Evolutionary conservation across 495 filamentous ascomycete genomes (phyloP).

Genomic region (Penicillium egyptiacum): DNA sequence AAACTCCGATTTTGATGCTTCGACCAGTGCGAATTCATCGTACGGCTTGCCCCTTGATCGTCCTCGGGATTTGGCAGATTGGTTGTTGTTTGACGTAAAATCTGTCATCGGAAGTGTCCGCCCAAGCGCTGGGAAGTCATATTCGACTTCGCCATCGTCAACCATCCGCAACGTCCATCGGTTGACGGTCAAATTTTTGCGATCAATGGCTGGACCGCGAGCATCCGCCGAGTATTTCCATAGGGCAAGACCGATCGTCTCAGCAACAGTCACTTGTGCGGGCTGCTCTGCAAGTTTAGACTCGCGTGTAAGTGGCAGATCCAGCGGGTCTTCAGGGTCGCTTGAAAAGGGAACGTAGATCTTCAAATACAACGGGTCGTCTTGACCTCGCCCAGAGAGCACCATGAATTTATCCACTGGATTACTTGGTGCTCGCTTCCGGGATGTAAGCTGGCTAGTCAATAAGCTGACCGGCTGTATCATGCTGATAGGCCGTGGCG

Average conservation of each 20-base stretch:
- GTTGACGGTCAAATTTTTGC: slow-evolving; percentile 78
- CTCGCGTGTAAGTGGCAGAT: slow-evolving; percentile 75
- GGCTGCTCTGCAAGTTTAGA: slow-evolving; percentile 67
- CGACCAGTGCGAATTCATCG: slow-evolving; percentile 89
- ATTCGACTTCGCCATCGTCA: slow-evolving; percentile 92
- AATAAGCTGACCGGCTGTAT: slow-evolving; percentile 75
- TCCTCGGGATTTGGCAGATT: slow-evolving; percentile 58
- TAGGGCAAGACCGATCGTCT: slow-evolving; percentile 85
- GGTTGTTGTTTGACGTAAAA: slow-evolving; percentile 90
- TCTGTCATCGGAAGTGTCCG: slow-evolving; percentile 76
- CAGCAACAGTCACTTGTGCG: slow-evolving; percentile 75
- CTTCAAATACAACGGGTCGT: slow-evolving; percentile 77
- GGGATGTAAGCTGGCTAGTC: slow-evolving; percentile 70
- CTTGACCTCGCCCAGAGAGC: slow-evolving; percentile 82
- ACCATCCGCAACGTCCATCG: slow-evolving; percentile 93
- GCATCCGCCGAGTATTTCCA: slow-evolving; percentile 86
- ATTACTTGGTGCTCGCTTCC: slow-evolving; percentile 73
- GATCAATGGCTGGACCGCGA: slow-evolving; percentile 66
- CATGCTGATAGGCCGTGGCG: slow-evolving; percentile 86
- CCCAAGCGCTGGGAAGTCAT: slow-evolving; percentile 86
- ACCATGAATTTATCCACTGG: slow-evolving; percentile 83
- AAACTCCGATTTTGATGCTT: slow-evolving; percentile 74
- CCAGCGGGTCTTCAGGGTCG: slow-evolving; percentile 65
- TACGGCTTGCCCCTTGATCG: slow-evolving; percentile 79
- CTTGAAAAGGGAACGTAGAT: slow-evolving; percentile 85